Base-by-base conservation (phyloP, 306 rosid genomes). In the Trichosanthes cucumerina region DNA sequence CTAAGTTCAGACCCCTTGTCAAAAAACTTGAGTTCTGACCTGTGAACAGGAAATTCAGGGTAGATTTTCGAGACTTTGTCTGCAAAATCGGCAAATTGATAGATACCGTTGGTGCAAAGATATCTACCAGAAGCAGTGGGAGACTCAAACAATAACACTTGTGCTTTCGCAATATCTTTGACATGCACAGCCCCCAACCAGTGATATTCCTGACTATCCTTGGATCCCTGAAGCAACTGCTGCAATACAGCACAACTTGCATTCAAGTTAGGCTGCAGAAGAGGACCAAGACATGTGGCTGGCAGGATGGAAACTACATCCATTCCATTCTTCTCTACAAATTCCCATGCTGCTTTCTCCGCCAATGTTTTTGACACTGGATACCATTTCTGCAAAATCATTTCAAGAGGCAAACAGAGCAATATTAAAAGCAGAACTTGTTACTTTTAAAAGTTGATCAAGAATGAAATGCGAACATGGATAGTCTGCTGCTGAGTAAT, bases 131-230 rank as follows among this genome's bases (percentile, higher is more conserved):
- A 80, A 78, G 97, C 94, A 36, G 78, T 33, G 58, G 93, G 89
- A 36, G 83, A 82, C 79, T 94, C 88, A 57, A 87, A 90, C 5
- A 94, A 83, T 81, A 86, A 77, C 43, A 88, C 33, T 43, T 86
- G 91, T 5, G 91, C 89, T 73, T 82, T 82, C 3, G 89, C 98
- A 11, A 92, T 96, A 15, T 94, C 98, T 50, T 80, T 71, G 13
- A 94, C 96, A 68, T 94, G 96, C 56, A 92, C 96, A 57, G 92
- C 96, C 4, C 97, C 98, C 34, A 94, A 77, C 98, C 98, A 94
- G 63, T 94, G 86, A 82, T 82, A 80, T 83, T 92, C 98, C 64
- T 94, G 98, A 19, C 88, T 87, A 21, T 92, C 93, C 59, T 41
- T n/a, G 5, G 89, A 88, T 18, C 98, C 98, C 79, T 59, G 86